These are phyloP conservation scores for Ochromonas danica DNA, from an alignment of 108 stramenopile species.

Conservation along the genomic window DNA sequence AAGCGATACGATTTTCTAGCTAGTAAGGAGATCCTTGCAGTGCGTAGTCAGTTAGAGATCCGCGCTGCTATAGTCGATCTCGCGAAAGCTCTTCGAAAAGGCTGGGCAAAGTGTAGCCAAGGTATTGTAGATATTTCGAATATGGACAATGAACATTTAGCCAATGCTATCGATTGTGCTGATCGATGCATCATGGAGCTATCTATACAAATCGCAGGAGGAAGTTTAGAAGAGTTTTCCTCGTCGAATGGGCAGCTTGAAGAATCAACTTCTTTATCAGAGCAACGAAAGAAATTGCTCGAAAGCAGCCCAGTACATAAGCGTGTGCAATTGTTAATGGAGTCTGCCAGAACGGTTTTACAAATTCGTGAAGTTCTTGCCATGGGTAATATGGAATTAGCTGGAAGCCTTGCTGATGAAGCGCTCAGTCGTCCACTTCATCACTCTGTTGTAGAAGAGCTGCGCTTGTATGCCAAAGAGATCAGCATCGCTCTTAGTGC, in stretches of 20 bases:
- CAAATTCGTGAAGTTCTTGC: slow-evolving; percentile 8
- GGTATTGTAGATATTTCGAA: slow-evolving; percentile 18
- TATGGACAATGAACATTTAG: not conserved
- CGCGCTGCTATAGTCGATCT: slow-evolving; percentile 20
- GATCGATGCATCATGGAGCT: slow-evolving; percentile 7
- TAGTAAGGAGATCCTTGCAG: not conserved
- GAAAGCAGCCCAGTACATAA: too few relatives aligned
- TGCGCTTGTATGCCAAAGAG: slow-evolving; percentile 12
- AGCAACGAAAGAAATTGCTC: not conserved
- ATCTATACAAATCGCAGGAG: not conserved
- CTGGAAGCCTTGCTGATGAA: slow-evolving; percentile 2
- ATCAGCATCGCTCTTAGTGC: not conserved
- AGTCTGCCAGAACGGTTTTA: not conserved
- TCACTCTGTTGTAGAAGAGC: slow-evolving; percentile 6
- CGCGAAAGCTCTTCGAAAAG: not conserved
- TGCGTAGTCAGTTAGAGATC: slow-evolving; percentile 30
- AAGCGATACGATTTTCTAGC: not conserved
- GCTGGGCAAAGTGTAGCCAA: slow-evolving; percentile 33
- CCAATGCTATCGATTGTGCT: not conserved
- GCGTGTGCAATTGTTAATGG: not conserved
- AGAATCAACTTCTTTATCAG: not conserved
- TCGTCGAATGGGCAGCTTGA: not conserved
- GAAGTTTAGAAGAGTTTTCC: not conserved
- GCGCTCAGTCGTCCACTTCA: not conserved
- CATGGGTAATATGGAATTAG: not conserved